Base-by-base conservation (phyloP, 345 rosid species). In the Geranium rotundifolium region DNA sequence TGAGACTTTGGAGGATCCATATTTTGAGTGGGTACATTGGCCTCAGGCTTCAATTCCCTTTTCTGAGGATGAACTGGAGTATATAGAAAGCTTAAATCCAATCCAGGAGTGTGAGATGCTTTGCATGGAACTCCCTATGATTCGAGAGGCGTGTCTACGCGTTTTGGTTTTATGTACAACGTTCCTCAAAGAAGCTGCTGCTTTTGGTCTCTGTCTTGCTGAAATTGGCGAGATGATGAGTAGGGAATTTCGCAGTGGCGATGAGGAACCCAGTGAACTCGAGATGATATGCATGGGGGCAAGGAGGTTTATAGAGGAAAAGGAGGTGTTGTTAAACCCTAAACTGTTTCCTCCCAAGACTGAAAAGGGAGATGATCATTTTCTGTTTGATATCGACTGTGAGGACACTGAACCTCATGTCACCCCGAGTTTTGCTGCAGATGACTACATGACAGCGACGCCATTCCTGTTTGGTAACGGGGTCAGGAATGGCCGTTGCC, bases 201-300 rank as follows among this genome's bases (percentile, higher is more conserved):
- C 79, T 19, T 70, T 29, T 50, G 97, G 97, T 75, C 77, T 90
- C 19, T 88, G 91, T 71, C 92, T 95, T 65, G 89, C 95, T 23
- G 95, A 88, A 79, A 95, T 95, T 66, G 99, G 97, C 66, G 99
- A 95, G 81, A 95, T 95, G 97, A 90, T 95, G 99, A 95, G 89
- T 65, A 76, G 99, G 65, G 96, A 90, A 64, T 90, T 88, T 63
- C 93, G 81, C 19, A 75, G 80, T 52, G 87, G 86, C 8, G 95
- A 86, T 67, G 97, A 90, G 82, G 96, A 88, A 70, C 99, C 99
- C 7, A 95, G 97, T 84, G 99, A 88, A 54, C 86, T 95, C 0
- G 97, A 95, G 86, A 82, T 85, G 65, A 72, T 88, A 58, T 95
- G 97, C 65, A 82, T 90, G 2, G 89, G 90, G 70, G 96, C 96